Conservation (phyloP, 352 stramenopile species). For the Globisporangium cystogenes region DNA sequence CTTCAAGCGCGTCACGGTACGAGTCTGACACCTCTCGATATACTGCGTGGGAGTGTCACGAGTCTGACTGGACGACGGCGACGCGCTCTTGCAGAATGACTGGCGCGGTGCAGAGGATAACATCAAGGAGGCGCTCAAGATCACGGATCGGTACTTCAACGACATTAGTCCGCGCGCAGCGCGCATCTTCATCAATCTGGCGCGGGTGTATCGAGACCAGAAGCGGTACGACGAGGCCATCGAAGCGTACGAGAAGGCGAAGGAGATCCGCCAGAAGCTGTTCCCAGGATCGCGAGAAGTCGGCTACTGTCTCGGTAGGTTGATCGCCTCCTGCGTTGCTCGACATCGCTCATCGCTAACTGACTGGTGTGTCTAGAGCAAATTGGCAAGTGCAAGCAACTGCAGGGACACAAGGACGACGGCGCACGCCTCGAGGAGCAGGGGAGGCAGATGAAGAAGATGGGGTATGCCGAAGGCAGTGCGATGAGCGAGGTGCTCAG, state of each 20-base stretch:
- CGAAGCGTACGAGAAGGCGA: conserved; percentile 54
- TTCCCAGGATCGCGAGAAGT: conserved; percentile 72
- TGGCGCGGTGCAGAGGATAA: conserved; percentile 59
- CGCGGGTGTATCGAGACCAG: conserved; percentile 72
- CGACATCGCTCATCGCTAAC: neutral
- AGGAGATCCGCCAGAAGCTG: conserved; percentile 68
- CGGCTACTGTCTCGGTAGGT: conserved; percentile 67
- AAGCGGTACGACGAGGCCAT: conserved; percentile 70
- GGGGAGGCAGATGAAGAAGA: conserved; percentile 55
- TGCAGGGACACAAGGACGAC: conserved; percentile 59
- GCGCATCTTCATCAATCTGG: conserved; percentile 75
- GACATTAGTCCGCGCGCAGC: conserved; percentile 66
- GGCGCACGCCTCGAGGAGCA: conserved; percentile 44
- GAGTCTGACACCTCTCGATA: neutral
- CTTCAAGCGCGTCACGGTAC: conserved; percentile 68
- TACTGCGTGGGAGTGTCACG: neutral
- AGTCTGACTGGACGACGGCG: neutral
- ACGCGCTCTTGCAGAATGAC: conserved; percentile 32
- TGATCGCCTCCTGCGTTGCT: neutral
- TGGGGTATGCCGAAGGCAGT: conserved; percentile 32
- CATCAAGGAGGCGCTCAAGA: conserved; percentile 72
- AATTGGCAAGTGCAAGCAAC: conserved; percentile 71
- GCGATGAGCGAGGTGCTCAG: conserved; percentile 2
- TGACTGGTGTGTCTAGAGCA: conserved; percentile 32
- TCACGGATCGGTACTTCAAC: conserved; percentile 75